phyloP scores from a whole-genome alignment of 257 asterid species.

The Solanum sparsipilum region DNA sequence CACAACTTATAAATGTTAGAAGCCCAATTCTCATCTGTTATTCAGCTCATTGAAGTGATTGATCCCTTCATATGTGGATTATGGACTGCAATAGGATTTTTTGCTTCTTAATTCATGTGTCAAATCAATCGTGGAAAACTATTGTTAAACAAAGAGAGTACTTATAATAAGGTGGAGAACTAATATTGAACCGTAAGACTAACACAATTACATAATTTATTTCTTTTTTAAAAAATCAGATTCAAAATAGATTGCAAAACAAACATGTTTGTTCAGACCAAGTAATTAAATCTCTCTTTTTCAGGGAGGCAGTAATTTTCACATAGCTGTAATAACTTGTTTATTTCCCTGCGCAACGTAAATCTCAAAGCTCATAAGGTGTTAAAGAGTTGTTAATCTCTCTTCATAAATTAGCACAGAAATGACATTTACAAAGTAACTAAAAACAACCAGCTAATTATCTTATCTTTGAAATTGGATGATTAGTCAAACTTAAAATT shows the following conservation, averaged over 20 bases:
- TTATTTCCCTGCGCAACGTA: not conserved
- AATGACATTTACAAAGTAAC: not conserved
- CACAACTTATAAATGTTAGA: not conserved
- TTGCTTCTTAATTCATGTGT: not conserved
- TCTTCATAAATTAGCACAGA: not conserved
- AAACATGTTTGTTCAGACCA: not conserved
- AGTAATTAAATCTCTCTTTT: not conserved
- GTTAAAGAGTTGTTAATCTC: not conserved
- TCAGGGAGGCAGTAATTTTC: slow-evolving; percentile 1
- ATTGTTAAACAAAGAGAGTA: no score
- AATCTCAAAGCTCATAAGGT: not conserved
- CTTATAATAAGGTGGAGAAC: no score
- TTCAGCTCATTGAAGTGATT: not conserved
- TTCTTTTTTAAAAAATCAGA: not conserved
- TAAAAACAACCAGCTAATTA: not conserved
- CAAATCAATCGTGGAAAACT: not conserved
- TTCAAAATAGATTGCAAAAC: not conserved
- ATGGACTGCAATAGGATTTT: not conserved
- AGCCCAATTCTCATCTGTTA: not conserved
- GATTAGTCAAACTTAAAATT: not conserved
- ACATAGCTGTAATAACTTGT: not conserved
- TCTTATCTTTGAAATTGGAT: not conserved
- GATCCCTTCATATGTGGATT: not conserved
- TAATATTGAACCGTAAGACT: no score
- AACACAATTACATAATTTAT: not conserved